Evolutionary conservation across 139 green algal species (phyloP).

Genomic region (Parachlorella kessleri): DNA sequence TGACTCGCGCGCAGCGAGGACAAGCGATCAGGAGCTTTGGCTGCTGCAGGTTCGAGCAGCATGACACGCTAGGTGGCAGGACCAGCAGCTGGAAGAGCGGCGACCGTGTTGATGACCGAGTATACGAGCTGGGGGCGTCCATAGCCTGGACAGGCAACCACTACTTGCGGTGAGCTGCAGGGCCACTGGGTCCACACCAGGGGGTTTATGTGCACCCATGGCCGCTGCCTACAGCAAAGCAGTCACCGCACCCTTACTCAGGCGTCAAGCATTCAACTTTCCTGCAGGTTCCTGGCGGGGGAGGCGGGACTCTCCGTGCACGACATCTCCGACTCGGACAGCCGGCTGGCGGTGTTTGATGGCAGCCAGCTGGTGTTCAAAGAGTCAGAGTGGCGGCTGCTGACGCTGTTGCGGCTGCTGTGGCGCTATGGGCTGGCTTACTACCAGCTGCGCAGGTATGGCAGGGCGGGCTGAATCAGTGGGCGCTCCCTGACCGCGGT

Average conservation of each 20-base stretch:
- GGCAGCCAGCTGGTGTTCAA: slow-evolving; percentile 19
- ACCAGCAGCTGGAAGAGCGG: neutral
- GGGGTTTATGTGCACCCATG: no score
- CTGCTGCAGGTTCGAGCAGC: slow-evolving; percentile 1
- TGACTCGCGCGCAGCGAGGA: neutral
- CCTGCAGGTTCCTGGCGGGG: neutral
- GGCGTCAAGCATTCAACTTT: neutral
- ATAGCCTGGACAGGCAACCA: slow-evolving; percentile 6
- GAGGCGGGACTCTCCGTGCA: slow-evolving; percentile 10
- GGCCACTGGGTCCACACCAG: neutral
- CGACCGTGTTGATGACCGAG: neutral
- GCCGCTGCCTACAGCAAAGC: neutral
- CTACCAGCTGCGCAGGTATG: neutral
- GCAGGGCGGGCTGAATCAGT: no score
- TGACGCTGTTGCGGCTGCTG: slow-evolving; percentile 27
- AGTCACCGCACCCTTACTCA: neutral
- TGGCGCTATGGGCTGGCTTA: slow-evolving; percentile 23
- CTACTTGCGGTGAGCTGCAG: neutral
- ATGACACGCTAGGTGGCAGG: neutral
- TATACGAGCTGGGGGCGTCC: slow-evolving; percentile 1
- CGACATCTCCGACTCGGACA: neutral
- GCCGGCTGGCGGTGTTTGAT: slow-evolving; percentile 18
- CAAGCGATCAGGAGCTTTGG: neutral
- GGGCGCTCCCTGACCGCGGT: no score
- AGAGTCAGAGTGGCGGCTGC: slow-evolving; percentile 22